Conservation (phyloP, 2,329 filamentous ascomycete species). For the Hymenoscyphus fraxineus region DNA sequence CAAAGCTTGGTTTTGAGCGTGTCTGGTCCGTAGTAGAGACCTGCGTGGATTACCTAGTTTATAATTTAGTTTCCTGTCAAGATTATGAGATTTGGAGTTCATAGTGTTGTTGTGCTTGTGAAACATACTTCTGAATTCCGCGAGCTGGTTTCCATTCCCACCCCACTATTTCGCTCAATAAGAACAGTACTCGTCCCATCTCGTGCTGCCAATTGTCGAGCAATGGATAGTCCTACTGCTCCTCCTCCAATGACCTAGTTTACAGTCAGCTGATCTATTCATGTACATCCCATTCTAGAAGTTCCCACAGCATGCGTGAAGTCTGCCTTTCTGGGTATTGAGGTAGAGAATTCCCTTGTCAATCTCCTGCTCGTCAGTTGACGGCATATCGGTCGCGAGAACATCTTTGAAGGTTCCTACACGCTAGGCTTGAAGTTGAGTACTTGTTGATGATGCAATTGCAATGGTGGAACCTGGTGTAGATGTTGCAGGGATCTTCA, state of each 20-base stretch:
- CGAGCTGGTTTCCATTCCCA: slow-evolving; percentile 67
- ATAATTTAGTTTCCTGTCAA: neutral
- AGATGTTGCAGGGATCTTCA: neutral
- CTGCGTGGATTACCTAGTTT: slow-evolving; percentile 82
- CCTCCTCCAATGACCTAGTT: slow-evolving; percentile 55
- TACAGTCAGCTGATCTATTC: neutral
- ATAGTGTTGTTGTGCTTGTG: neutral
- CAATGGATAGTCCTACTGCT: slow-evolving; percentile 65
- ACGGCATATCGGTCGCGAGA: slow-evolving; percentile 15
- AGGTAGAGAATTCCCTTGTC: slow-evolving; percentile 27
- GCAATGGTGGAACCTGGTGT: neutral
- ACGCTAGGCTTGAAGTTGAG: neutral
- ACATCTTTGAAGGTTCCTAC: slow-evolving; percentile 8
- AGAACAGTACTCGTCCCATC: slow-evolving; percentile 61
- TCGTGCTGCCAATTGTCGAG: slow-evolving; percentile 56
- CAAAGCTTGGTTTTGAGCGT: slow-evolving; percentile 84
- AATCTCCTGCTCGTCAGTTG: slow-evolving; percentile 16
- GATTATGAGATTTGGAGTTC: neutral
- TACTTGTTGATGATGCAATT: neutral
- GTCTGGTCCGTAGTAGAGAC: slow-evolving; percentile 62
- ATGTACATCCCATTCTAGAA: neutral
- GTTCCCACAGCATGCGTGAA: slow-evolving; percentile 35
- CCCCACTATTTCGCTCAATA: slow-evolving; percentile 60
- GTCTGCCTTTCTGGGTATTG: slow-evolving; percentile 26
- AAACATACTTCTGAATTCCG: slow-evolving; percentile 59